Conservation (phyloP, 495 filamentous ascomycete species). For the Aspergillus olivimuriae region DNA sequence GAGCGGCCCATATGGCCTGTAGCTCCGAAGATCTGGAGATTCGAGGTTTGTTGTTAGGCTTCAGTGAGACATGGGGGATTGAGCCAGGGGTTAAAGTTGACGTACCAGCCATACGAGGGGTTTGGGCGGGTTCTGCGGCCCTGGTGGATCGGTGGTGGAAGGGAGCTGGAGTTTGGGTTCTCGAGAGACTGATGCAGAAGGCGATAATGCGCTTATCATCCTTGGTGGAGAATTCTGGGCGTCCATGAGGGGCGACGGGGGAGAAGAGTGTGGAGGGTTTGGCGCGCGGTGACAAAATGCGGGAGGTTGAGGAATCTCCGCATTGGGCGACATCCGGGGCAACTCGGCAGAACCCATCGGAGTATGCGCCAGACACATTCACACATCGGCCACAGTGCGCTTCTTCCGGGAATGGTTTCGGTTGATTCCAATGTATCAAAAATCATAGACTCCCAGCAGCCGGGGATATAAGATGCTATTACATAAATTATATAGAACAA, state of each 20-base stretch:
- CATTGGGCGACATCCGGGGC: conserved; percentile 15
- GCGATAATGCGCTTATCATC: conserved; percentile 11
- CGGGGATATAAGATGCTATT: too few species aligned
- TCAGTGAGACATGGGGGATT: too few species aligned
- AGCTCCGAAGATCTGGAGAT: conserved; percentile 73
- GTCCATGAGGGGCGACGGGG: conserved; percentile 21
- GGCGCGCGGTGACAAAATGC: too few species aligned
- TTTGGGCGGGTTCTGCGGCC: conserved; percentile 62
- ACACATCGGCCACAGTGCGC: too few species aligned
- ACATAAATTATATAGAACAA: conserved; percentile 1
- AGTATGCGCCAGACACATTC: too few species aligned
- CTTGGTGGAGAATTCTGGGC: conserved; percentile 25
- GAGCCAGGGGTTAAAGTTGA: background rate
- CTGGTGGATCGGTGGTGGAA: conserved; percentile 71
- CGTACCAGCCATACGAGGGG: conserved; percentile 77
- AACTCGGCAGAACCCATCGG: background rate
- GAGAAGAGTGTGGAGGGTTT: too few species aligned
- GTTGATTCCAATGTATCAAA: too few species aligned
- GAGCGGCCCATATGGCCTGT: conserved; percentile 95
- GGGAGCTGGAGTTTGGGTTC: conserved; percentile 55
- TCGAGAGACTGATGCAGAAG: conserved; percentile 24
- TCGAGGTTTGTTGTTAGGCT: too few species aligned
- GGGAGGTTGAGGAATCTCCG: conserved; percentile 6
- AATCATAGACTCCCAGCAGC: too few species aligned
- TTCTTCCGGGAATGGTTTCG: too few species aligned